Evolutionary conservation across 306 rosid genomes (phyloP).

Genomic region (Vigna trinervia): DNA sequence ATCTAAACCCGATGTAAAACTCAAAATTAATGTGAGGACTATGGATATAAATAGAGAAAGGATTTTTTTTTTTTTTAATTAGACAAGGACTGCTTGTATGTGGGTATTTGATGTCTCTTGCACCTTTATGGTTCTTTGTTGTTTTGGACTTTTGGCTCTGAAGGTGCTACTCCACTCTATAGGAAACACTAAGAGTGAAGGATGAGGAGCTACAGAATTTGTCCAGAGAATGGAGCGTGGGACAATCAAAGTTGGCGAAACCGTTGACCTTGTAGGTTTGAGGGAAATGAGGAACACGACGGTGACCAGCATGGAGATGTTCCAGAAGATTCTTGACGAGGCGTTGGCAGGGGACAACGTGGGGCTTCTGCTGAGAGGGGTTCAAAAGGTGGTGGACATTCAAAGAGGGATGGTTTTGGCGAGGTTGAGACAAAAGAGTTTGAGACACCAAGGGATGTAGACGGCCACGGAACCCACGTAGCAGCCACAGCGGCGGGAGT

Average conservation of each 20-base stretch:
- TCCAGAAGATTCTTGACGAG: conserved; percentile 87
- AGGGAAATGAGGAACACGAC: conserved; percentile 71
- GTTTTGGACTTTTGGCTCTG: too few species aligned
- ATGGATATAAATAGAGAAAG: too few species aligned
- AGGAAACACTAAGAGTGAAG: too few species aligned
- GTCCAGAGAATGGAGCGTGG: conserved; percentile 62
- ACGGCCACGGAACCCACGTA: not conserved
- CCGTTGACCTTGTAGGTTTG: conserved; percentile 76
- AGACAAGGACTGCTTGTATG: too few species aligned
- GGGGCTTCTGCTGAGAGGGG: conserved; percentile 77
- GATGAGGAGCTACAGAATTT: too few species aligned
- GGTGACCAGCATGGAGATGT: conserved; percentile 90
- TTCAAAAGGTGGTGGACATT: conserved; percentile 71
- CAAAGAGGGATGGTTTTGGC: conserved; percentile 95
- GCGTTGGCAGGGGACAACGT: conserved; percentile 90
- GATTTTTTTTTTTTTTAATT: too few species aligned
- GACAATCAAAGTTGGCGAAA: conserved; percentile 62
- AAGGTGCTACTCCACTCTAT: too few species aligned
- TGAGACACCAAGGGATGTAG: not conserved
- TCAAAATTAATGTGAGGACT: too few species aligned
- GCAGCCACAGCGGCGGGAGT: not conserved
- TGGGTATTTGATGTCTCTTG: too few species aligned
- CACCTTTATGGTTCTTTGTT: too few species aligned
- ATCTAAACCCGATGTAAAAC: too few species aligned
- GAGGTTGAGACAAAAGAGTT: not conserved